A percentile compares a stretch with the other conserved stretches of the same genome.
phyloP scores from a whole-genome alignment of 768 basidiomycete species.

The Suillus hirtellus region DNA sequence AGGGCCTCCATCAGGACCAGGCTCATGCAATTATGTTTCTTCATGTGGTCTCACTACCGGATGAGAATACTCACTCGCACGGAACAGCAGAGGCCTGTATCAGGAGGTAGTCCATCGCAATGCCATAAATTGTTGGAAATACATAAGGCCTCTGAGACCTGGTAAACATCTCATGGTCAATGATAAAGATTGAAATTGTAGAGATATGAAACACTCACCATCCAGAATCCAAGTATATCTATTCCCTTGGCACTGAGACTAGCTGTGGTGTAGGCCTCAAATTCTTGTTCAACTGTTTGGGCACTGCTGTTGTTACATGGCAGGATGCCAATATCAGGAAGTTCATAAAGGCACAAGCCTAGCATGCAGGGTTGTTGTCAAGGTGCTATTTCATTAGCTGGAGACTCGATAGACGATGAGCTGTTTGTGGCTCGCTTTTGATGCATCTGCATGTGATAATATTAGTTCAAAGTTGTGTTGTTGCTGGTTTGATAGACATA shows the following conservation, averaged over 20 bases:
- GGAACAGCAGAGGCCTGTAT: constrained; percentile 26
- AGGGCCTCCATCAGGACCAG: too few species aligned
- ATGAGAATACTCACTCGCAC: constrained; percentile 24
- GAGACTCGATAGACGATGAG: not conserved
- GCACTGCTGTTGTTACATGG: not conserved
- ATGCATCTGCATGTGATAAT: not conserved
- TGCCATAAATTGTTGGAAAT: constrained; percentile 6
- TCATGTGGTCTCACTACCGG: not conserved
- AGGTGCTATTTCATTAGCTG: not conserved
- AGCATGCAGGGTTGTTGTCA: not conserved
- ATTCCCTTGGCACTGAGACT: not conserved
- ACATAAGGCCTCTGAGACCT: not conserved
- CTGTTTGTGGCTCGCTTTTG: not conserved
- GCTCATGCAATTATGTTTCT: too few species aligned
- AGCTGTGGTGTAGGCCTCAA: not conserved
- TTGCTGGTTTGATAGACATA: not conserved
- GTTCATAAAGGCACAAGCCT: not conserved
- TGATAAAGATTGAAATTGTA: not conserved
- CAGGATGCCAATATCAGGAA: not conserved
- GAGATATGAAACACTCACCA: not conserved
- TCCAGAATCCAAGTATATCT: not conserved
- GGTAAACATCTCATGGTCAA: constrained; percentile 1
- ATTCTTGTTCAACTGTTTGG: not conserved
- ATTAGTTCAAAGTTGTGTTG: not conserved
- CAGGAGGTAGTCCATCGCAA: constrained; percentile 22